These are phyloP conservation scores for Hypocrella siamensis DNA, from an alignment of 2,329 filamentous ascomycete species.

Conservation along the genomic window DNA sequence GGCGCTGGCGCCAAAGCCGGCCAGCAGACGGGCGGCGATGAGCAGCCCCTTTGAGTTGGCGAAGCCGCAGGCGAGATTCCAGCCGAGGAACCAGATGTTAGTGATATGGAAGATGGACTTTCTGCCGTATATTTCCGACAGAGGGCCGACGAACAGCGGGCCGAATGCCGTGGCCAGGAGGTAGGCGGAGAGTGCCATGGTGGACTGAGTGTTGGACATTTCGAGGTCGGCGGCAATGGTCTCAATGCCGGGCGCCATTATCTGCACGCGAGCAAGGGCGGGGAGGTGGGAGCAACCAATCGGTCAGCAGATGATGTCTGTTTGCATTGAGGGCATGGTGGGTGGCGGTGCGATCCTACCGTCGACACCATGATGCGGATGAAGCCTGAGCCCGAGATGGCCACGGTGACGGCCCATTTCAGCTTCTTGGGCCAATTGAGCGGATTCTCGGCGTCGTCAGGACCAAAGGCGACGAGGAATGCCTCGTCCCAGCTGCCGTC, in stretches of 20 bases:
- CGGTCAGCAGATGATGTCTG: neutral
- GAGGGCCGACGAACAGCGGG: slow-evolving; percentile 23
- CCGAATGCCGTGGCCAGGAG: slow-evolving; percentile 26
- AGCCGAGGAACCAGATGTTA: slow-evolving; percentile 33
- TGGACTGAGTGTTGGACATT: slow-evolving; percentile 30
- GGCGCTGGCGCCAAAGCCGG: slow-evolving; percentile 30
- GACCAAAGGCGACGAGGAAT: neutral
- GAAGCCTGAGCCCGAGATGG: slow-evolving; percentile 32
- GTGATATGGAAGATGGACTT: slow-evolving; percentile 22
- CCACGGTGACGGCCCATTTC: slow-evolving; percentile 34
- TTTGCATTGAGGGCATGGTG: neutral
- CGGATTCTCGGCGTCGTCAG: neutral
- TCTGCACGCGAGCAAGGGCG: slow-evolving; percentile 10
- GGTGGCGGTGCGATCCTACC: neutral
- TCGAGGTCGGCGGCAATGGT: slow-evolving; percentile 33
- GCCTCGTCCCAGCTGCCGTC: neutral
- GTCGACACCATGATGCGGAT: slow-evolving; percentile 35
- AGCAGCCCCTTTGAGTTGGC: slow-evolving; percentile 21
- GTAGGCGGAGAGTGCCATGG: slow-evolving; percentile 29
- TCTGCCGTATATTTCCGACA: slow-evolving; percentile 34
- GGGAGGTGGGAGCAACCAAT: too few relatives aligned
- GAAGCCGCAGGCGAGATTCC: slow-evolving; percentile 30
- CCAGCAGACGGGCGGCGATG: slow-evolving; percentile 27
- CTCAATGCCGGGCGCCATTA: slow-evolving; percentile 33
- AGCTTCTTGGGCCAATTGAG: slow-evolving; percentile 14